These are phyloP conservation scores for Poa pratensis DNA, from an alignment of 176 grass and related monocot species.

Conservation along the genomic window DNA sequence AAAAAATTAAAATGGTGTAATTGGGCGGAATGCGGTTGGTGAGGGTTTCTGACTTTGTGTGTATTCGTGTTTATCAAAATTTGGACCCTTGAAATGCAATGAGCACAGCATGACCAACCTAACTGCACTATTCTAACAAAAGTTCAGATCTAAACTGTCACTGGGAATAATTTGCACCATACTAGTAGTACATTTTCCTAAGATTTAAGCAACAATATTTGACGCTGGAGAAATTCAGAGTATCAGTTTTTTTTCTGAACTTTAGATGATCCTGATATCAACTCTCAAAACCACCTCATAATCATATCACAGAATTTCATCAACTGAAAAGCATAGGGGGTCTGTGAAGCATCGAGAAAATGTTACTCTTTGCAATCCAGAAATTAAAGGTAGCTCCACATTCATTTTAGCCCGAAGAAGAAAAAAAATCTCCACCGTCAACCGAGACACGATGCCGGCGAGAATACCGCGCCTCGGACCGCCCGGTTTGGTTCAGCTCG, in stretches of 20 bases:
- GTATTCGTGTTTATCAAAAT: background rate
- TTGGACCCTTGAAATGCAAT: background rate
- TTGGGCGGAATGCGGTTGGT: background rate
- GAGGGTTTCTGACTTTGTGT: background rate
- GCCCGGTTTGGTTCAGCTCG: background rate
- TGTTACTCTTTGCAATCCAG: background rate
- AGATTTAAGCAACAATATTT: too few relatives aligned
- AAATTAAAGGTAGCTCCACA: background rate
- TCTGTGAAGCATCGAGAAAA: background rate
- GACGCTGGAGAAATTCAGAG: slow-evolving; percentile 5
- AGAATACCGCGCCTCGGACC: background rate
- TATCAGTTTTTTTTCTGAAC: slow-evolving; percentile 36
- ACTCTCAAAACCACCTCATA: background rate
- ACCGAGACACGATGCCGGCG: background rate
- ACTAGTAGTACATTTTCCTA: slow-evolving; percentile 10
- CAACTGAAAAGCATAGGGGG: background rate
- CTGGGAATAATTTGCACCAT: slow-evolving; percentile 55
- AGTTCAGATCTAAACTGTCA: slow-evolving; percentile 11
- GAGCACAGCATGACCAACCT: slow-evolving; percentile 16
- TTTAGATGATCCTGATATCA: slow-evolving; percentile 8
- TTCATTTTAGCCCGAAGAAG: background rate
- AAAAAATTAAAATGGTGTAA: background rate
- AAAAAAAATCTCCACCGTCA: background rate
- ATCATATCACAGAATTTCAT: background rate
- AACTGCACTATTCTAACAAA: background rate